These are phyloP conservation scores for Tricladium varicosporioides DNA, from an alignment of 2,329 filamentous ascomycete genomes.

Conservation along the genomic window DNA sequence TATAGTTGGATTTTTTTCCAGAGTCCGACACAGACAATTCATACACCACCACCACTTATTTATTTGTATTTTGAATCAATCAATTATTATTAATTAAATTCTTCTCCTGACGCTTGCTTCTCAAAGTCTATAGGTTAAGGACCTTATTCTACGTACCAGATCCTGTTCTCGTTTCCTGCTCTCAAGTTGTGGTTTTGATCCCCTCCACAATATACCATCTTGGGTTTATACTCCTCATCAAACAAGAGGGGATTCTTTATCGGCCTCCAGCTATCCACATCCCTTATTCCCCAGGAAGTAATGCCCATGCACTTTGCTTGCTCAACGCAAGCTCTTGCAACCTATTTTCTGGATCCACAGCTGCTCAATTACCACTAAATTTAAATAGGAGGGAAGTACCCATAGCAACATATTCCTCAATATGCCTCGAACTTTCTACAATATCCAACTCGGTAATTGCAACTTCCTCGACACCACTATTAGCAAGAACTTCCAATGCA, in stretches of 20 bases:
- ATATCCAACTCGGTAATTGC: conserved; percentile 62
- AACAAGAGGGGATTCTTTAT: conserved; percentile 3
- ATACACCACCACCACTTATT: no score
- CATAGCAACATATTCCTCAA: conserved; percentile 17
- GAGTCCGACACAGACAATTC: no score
- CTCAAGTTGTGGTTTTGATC: no score
- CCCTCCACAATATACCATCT: neutral
- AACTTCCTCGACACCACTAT: conserved; percentile 50
- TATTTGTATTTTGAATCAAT: no score
- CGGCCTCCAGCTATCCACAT: conserved; percentile 47
- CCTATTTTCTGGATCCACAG: no score
- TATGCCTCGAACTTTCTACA: conserved; percentile 20
- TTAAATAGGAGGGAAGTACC: neutral
- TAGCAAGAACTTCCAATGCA: conserved; percentile 38
- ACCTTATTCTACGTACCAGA: no score
- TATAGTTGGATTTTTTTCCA: no score
- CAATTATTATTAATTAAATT: no score
- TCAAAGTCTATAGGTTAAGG: no score
- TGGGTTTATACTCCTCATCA: neutral
- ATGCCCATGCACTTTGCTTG: conserved; percentile 33
- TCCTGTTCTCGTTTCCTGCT: no score
- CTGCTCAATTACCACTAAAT: no score
- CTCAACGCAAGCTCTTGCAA: conserved; percentile 30
- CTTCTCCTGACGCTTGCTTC: no score
- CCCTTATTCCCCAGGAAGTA: conserved; percentile 32